A percentile compares a stretch with the other conserved stretches of the same genome.
phyloP scores from a whole-genome alignment of 2,329 filamentous ascomycete genomes.

The Atkinsonella hypoxylon region DNA sequence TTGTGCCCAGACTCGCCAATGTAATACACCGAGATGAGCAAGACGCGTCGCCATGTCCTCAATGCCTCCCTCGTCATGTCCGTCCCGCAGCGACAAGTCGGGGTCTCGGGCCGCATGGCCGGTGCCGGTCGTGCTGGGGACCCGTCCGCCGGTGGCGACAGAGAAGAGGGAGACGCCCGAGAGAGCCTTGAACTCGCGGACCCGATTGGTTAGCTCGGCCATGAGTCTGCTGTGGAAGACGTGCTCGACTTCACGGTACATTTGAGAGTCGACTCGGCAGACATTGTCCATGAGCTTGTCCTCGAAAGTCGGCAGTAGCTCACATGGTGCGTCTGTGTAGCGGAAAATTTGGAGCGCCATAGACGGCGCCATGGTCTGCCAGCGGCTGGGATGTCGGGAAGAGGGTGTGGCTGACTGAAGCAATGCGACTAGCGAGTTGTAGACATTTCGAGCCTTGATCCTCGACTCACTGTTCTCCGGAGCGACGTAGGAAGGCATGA shows the following conservation, averaged over 20 bases:
- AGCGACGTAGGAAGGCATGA: slow-evolving; percentile 26
- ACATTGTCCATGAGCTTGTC: slow-evolving; percentile 34
- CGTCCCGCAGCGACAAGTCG: slow-evolving; percentile 26
- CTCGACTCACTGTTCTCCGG: slow-evolving; percentile 28
- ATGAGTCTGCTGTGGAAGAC: slow-evolving; percentile 38
- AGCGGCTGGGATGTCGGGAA: slow-evolving; percentile 32
- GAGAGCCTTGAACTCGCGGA: slow-evolving; percentile 40
- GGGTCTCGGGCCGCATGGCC: slow-evolving; percentile 21
- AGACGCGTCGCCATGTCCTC: slow-evolving; percentile 64
- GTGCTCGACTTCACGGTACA: slow-evolving; percentile 37
- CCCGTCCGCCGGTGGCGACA: slow-evolving; percentile 39
- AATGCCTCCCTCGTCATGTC: slow-evolving; percentile 41
- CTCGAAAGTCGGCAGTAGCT: slow-evolving; percentile 36
- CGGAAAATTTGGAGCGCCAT: slow-evolving; percentile 48
- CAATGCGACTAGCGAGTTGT: slow-evolving; percentile 40
- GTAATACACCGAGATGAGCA: slow-evolving; percentile 71
- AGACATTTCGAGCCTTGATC: slow-evolving; percentile 34
- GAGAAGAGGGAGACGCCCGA: slow-evolving; percentile 43
- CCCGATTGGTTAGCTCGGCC: slow-evolving; percentile 33
- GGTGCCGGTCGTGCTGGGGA: slow-evolving; percentile 24
- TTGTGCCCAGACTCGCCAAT: slow-evolving; percentile 81
- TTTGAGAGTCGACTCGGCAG: slow-evolving; percentile 27
- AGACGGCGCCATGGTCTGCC: slow-evolving; percentile 39
- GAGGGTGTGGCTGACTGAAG: slow-evolving; percentile 37
- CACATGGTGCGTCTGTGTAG: slow-evolving; percentile 37